Base-by-base conservation (phyloP, 73 alveolate genomes). In the Blepharisma japonicum region DNA sequence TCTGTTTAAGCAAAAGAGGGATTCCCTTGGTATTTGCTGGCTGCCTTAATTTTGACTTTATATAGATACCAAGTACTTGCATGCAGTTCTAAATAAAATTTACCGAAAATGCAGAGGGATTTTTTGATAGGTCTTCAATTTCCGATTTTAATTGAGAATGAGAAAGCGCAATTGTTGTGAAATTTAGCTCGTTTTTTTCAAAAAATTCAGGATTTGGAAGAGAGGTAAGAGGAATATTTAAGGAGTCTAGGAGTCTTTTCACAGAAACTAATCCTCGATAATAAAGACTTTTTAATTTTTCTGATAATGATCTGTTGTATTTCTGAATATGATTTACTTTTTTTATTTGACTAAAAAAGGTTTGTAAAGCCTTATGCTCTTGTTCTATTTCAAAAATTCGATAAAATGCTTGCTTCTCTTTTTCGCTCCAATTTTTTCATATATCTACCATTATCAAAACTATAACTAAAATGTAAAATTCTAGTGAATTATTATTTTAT, bases 361-460 rank as follows among this genome's bases (percentile, higher is more conserved):
- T 25, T 39, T 61, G 74, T 2, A 61, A 39, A 61, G 74, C 74
- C 23, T 61, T 61, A 8, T 61, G 74, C 18, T 61, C 74, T 14
- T n/a, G 23, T 5, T 61, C 74, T 25, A 25, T 9, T 20, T n/a
- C 74, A 9, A 61, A 14, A 25, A n/a, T 14, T 9, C 47, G 47
- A 5, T 61, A 61, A 61, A 61, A 61, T 8, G 47, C 74, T 61
- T 61, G 74, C 5, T 61, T 61, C 23, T 61, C 74, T 25, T 61
- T 61, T 61, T 61, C 74, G 74, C 74, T 61, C 74, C 74, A 61
- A 61, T 61, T 61, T 25, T 25, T 61, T 39, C 74, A 61, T 8
- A 61, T 61, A 39, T 61, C 74, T 25, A 25, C 74, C 74, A 61
- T 61, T 53, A 32, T 32, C 42, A 32, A 32, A 32, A 32, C 42